phyloP scores from a whole-genome alignment of 2,329 filamentous ascomycete genomes.

The Sarocladiaceae sp. region DNA sequence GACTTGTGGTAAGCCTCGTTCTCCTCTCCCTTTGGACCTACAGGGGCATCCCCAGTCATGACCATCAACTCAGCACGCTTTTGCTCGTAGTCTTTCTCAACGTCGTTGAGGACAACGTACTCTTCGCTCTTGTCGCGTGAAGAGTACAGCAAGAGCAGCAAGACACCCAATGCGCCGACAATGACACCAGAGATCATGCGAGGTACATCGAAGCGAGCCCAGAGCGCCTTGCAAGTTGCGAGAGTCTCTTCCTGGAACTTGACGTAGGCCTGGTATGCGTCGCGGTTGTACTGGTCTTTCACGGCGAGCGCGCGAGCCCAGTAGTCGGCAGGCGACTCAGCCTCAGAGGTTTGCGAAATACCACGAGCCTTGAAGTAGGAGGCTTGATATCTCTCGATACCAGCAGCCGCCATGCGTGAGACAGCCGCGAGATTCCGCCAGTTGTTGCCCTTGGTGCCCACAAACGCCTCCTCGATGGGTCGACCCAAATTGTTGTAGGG shows the following conservation, averaged over 20 bases:
- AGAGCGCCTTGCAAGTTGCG: conserved; percentile 71
- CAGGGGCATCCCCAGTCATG: conserved; percentile 21
- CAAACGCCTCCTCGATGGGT: conserved; percentile 91
- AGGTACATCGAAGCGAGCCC: conserved; percentile 85
- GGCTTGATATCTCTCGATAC: conserved; percentile 82
- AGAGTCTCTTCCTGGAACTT: conserved; percentile 76
- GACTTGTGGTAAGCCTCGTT: conserved; percentile 23
- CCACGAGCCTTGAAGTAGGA: conserved; percentile 73
- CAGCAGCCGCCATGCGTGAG: conserved; percentile 70
- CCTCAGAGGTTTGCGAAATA: conserved; percentile 52
- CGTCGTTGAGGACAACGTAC: conserved; percentile 45
- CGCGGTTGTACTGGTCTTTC: conserved; percentile 34
- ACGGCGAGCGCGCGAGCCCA: conserved; percentile 19
- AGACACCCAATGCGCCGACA: conserved; percentile 62
- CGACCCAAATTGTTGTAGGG: conserved; percentile 93
- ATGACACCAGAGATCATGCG: conserved; percentile 77
- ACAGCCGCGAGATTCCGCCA: conserved; percentile 74
- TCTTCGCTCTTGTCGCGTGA: conserved; percentile 50
- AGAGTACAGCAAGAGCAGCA: conserved; percentile 68
- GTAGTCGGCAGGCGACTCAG: conserved; percentile 31
- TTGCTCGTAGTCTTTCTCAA: conserved; percentile 54
- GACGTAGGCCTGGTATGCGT: conserved; percentile 53
- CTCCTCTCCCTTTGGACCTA: conserved; percentile 24
- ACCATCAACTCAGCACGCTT: conserved; percentile 45
- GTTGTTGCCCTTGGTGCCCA: conserved; percentile 59